Conservation (phyloP, 768 basidiomycete species). For the Tulasnella sp. region DNA sequence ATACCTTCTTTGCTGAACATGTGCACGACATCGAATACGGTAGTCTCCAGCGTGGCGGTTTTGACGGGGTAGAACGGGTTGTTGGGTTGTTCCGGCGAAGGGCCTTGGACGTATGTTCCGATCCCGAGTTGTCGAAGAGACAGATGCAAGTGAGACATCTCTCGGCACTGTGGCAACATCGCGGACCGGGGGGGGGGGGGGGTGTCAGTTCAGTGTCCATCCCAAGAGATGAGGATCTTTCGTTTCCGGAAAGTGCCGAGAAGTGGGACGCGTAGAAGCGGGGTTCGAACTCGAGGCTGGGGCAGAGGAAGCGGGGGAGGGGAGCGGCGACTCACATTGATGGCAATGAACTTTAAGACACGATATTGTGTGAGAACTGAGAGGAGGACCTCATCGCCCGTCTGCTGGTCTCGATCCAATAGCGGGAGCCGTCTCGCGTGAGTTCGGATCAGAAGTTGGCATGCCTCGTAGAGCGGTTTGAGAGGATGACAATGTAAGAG, state of each 20-base stretch:
- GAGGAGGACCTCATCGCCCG: slow-evolving; percentile 90
- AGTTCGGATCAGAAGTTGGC: slow-evolving; percentile 81
- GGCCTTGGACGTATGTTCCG: slow-evolving; percentile 67
- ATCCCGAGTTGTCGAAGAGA: slow-evolving; percentile 80
- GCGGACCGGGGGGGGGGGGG: not conserved
- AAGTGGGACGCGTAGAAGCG: not conserved
- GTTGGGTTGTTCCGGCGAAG: slow-evolving; percentile 34
- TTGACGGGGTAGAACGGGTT: slow-evolving; percentile 84
- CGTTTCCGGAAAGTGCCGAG: not conserved
- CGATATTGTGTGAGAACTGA: slow-evolving; percentile 96
- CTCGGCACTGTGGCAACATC: slow-evolving; percentile 52
- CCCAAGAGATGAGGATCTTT: not conserved
- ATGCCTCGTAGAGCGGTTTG: slow-evolving; percentile 80
- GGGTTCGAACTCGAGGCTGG: not conserved
- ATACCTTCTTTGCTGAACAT: slow-evolving; percentile 95
- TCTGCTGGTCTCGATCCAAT: slow-evolving; percentile 86
- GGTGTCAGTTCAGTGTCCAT: not conserved
- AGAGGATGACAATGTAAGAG: slow-evolving; percentile 80
- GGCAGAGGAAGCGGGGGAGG: slow-evolving; percentile 4
- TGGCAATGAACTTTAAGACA: slow-evolving; percentile 94
- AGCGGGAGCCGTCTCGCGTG: slow-evolving; percentile 91
- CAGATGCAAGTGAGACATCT: slow-evolving; percentile 69
- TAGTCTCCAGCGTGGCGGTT: slow-evolving; percentile 80
- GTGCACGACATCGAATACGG: slow-evolving; percentile 96
- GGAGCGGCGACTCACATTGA: slow-evolving; percentile 59